Base-by-base conservation (phyloP, 352 stramenopile genomes). In the Pythium biforme region DNA sequence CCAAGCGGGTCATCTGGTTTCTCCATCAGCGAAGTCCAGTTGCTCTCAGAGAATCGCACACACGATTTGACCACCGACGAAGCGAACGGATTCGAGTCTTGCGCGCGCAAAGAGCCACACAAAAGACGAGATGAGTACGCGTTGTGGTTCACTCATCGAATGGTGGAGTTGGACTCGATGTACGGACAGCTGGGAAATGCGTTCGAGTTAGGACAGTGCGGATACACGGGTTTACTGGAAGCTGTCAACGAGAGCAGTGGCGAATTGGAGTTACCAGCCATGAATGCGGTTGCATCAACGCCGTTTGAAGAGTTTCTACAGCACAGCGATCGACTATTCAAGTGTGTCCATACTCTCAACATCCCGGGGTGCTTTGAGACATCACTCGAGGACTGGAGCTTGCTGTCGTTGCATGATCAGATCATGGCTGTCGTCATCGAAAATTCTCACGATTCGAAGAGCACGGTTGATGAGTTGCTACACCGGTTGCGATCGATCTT, bases 341-440 rank as follows among this genome's bases (percentile, higher is more conserved):
- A 76, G 50, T 90, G 76, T 31, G 73, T 85, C 4, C 80, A 90
- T 51, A 29, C 51, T 19, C 52, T 87, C 2, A 62, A 76, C 25
- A 54, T 92, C 11, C 64, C 77, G 1, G 52, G 55, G 5, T 88
- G 79, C 27, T 69, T 50, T 20, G 65, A 77, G 22, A 51, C 86
- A 0, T 68, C 74, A 20, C 66, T 92, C 14, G 59, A 66, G 29
- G 75, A 89, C n/a, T 92, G 83, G 83, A 69, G 63, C 14, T 43
- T 69, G 9, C 50, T 89, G n/a, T 83, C 77, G 6, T 59, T 86
- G 17, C 69, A 84, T 33, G 79, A 90, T 31, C 83, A 90, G 75
- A 74, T 76, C 43, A 64, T 77, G 40, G 70, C 68, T 23, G 66
- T 73, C 27, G 75, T 71, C 20, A 61, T 68, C 39, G 64, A 81